Conservation (phyloP, 1,284 basidiomycete genomes). For the Prillingera fragicola region DNA sequence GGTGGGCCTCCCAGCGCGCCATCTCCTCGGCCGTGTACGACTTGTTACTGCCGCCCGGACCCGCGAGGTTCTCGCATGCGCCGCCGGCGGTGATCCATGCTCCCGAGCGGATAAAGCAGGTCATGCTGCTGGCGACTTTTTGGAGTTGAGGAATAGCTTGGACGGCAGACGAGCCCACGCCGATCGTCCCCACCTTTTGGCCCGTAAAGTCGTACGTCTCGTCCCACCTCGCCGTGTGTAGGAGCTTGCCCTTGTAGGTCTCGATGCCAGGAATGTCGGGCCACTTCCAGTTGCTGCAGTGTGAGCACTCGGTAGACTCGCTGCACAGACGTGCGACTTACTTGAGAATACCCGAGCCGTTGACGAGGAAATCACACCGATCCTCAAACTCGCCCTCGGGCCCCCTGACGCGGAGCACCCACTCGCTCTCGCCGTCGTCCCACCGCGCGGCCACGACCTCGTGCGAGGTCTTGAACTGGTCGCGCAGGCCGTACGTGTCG, state of each 20-base stretch:
- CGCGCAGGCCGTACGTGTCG: slow-evolving; percentile 20
- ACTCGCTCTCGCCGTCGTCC: slow-evolving; percentile 17
- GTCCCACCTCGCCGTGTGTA: slow-evolving; percentile 29
- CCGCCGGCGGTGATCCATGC: slow-evolving; percentile 31
- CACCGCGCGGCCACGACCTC: slow-evolving; percentile 23
- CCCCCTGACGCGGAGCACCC: slow-evolving; percentile 19
- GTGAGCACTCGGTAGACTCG: slow-evolving; percentile 9
- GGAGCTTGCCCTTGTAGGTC: slow-evolving; percentile 26
- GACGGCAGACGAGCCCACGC: slow-evolving; percentile 18
- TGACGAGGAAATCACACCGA: slow-evolving; percentile 31
- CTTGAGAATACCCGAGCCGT: slow-evolving; percentile 27
- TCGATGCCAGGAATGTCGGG: slow-evolving; percentile 23
- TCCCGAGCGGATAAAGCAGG: slow-evolving; percentile 14
- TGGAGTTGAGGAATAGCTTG: slow-evolving; percentile 28
- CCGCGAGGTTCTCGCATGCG: slow-evolving; percentile 21
- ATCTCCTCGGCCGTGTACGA: slow-evolving; percentile 30
- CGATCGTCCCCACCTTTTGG: slow-evolving; percentile 14
- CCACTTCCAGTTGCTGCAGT: slow-evolving; percentile 36
- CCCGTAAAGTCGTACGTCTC: slow-evolving; percentile 15
- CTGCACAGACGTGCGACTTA: not conserved
- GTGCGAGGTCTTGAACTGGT: slow-evolving; percentile 27
- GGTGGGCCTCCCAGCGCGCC: slow-evolving; percentile 13
- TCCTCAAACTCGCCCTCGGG: slow-evolving; percentile 19
- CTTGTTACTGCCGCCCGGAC: slow-evolving; percentile 25
- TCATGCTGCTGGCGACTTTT: slow-evolving; percentile 10